These are phyloP conservation scores for Aplosporella prunicola DNA, from an alignment of 2,329 filamentous ascomycete genomes.

Conservation along the genomic window DNA sequence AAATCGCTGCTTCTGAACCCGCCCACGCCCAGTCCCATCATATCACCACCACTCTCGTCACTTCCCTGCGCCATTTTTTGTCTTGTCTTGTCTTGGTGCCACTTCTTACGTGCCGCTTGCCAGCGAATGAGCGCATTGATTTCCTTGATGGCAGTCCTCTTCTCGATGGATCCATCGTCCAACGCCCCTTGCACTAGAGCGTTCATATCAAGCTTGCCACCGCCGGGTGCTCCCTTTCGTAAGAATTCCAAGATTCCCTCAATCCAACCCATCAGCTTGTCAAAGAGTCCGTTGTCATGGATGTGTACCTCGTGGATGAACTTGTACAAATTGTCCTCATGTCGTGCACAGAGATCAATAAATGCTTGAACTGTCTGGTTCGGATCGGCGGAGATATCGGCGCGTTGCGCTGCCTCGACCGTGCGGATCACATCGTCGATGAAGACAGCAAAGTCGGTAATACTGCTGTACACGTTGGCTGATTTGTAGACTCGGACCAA, in stretches of 20 bases:
- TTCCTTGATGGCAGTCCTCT: conserved; percentile 62
- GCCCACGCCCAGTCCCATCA: conserved; percentile 29
- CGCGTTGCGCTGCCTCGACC: conserved; percentile 55
- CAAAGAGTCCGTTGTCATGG: conserved; percentile 93
- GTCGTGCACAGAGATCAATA: conserved; percentile 88
- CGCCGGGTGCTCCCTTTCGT: conserved; percentile 65
- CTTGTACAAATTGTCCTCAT: conserved; percentile 97
- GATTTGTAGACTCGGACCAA: conserved; percentile 97
- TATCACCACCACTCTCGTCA: conserved; percentile 35
- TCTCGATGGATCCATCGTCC: conserved; percentile 58
- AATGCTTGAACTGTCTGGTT: conserved; percentile 98
- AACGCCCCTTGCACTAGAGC: conserved; percentile 77
- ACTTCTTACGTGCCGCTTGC: conserved; percentile 94
- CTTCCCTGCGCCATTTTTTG: conserved; percentile 93
- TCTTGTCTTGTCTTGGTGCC: conserved; percentile 94
- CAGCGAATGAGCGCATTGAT: conserved; percentile 81
- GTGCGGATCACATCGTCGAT: conserved; percentile 87
- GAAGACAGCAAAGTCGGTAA: conserved; percentile 91
- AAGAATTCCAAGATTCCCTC: conserved; percentile 93
- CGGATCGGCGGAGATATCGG: conserved; percentile 85
- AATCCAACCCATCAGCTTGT: conserved; percentile 93
- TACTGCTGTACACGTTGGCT: conserved; percentile 93
- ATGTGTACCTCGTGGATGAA: conserved; percentile 97
- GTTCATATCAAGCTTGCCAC: conserved; percentile 88
- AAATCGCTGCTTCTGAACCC: conserved; percentile 75